Conservation (phyloP, 139 green algal species). For the Micractinium sp. region DNA sequence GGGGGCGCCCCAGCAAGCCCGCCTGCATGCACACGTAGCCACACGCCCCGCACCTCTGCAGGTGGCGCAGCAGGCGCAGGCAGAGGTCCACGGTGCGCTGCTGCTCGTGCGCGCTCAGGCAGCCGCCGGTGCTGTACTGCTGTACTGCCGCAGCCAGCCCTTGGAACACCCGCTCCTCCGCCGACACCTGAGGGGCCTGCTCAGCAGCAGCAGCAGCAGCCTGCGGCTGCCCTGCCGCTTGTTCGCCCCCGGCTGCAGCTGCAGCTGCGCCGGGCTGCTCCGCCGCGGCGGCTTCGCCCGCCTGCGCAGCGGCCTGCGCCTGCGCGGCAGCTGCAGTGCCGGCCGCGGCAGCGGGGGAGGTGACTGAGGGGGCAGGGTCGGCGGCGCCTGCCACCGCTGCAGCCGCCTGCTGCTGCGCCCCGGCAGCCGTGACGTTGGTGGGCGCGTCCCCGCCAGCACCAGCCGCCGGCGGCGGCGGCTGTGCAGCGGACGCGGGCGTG, state of each 20-base stretch:
- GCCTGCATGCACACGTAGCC: not conserved
- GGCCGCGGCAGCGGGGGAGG: not conserved
- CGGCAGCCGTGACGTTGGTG: not conserved
- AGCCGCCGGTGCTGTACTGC: constrained; percentile 48
- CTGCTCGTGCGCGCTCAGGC: constrained; percentile 64
- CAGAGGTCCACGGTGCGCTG: constrained; percentile 44
- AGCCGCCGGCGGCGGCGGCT: not conserved
- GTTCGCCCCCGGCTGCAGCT: not conserved
- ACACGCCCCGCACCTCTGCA: constrained; percentile 55
- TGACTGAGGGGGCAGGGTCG: constrained; percentile 8
- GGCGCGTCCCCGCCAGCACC: not conserved
- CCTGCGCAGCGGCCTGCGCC: not conserved
- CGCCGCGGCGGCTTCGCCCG: not conserved
- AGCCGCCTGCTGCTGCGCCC: not conserved
- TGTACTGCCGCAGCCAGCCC: constrained; percentile 16
- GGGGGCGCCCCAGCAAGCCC: not conserved
- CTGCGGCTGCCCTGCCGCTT: not conserved
- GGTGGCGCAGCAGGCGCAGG: constrained; percentile 67
- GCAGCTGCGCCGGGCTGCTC: too few species aligned
- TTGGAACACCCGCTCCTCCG: constrained; percentile 7
- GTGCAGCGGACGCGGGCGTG: not conserved
- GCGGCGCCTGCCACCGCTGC: not conserved
- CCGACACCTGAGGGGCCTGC: not conserved
- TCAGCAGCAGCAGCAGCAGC: not conserved
- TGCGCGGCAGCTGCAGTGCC: not conserved